Evolutionary conservation across 768 basidiomycete species (phyloP), one percentile per base, ranked within the genome.

Genomic region (Amanita fuliginea): DNA sequence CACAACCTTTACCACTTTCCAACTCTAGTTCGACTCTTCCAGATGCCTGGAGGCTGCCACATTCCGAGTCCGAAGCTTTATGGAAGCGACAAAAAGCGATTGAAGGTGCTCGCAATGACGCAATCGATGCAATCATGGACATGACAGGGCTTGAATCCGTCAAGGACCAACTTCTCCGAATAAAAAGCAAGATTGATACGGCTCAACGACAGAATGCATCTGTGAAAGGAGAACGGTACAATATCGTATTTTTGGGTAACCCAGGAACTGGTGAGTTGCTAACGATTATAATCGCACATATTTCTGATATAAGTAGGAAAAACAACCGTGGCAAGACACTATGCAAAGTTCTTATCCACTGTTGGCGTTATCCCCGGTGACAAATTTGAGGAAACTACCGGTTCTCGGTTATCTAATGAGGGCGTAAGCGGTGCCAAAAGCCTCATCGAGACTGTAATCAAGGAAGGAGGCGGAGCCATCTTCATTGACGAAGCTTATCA

Each of bases 401-500:
- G 83, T 0, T 69, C 83, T 1, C 65, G 71, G 0, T 57, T 85
- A 14, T 73, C 80, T 1, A 68, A 72, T 43, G 77, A 81, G 18
- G 81, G 81, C 1, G 74, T 84, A 0, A 53, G 59, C 21, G 77
- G 70, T 2, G 67, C 69, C 1, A 72, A 80, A 59, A 76, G 75
- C 47, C 58, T 70, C 11, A 55, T 85, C 10, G 69, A 76, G 33
- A 57, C 62, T 0, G 64, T 78, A 1, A 47, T 77, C 24, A 67
- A 62, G 1, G 71, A 65, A 2, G 83, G 81, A 0, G 83, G 83
- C 42, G 84, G 83, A 0, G 67, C 74, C 0, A 70, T 86, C 33
- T 85, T 86, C 58, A 66, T 85, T 24, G 83, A 86, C 55, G 83
- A 86, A 56, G 81, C 83, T 1, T 86, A 86, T 52, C 83, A 83